A percentile compares a stretch with the other conserved stretches of the same genome.
Conservation (phyloP, 1,284 basidiomycete genomes). For the Athelia psychrophila region DNA sequence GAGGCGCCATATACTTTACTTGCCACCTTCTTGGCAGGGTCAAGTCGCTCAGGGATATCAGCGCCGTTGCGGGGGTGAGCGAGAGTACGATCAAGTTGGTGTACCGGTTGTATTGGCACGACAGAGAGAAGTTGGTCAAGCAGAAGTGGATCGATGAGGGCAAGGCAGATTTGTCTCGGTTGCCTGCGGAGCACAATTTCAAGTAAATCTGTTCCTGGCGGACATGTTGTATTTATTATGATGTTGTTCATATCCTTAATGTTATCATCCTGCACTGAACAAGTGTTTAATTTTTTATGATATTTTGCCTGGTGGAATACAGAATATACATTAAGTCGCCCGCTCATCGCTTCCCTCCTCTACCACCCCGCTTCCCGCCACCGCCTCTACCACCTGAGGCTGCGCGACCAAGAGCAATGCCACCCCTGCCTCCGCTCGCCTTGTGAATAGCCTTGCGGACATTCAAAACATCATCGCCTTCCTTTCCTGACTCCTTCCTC, state of each 20-base stretch:
- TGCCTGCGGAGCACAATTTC: background rate
- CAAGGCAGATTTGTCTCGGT: constrained; percentile 53
- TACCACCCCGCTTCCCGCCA: constrained; percentile 11
- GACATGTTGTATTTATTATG: too few relatives aligned
- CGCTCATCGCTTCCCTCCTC: constrained; percentile 16
- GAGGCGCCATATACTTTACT: constrained; percentile 94
- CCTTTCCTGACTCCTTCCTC: constrained; percentile 45
- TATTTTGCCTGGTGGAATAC: too few relatives aligned
- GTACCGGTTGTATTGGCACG: constrained; percentile 68
- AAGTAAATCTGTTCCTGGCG: background rate
- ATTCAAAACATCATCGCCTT: constrained; percentile 63
- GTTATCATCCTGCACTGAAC: too few relatives aligned
- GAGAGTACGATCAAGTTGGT: constrained; percentile 95
- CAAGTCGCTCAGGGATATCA: constrained; percentile 84
- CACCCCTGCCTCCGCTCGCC: constrained; percentile 68
- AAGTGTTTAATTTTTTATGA: too few relatives aligned
- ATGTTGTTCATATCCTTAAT: too few relatives aligned
- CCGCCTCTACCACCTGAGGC: constrained; percentile 6
- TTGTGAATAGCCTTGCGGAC: constrained; percentile 85
- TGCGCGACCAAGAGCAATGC: constrained; percentile 49
- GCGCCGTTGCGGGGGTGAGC: constrained; percentile 94
- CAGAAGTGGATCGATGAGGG: constrained; percentile 80
- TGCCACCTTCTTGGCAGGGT: constrained; percentile 75
- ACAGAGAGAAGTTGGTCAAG: constrained; percentile 75
- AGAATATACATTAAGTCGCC: too few relatives aligned